Evolutionary conservation across 148 eudicot genomes (phyloP).

Genomic region (Amaranthus cruentus): DNA sequence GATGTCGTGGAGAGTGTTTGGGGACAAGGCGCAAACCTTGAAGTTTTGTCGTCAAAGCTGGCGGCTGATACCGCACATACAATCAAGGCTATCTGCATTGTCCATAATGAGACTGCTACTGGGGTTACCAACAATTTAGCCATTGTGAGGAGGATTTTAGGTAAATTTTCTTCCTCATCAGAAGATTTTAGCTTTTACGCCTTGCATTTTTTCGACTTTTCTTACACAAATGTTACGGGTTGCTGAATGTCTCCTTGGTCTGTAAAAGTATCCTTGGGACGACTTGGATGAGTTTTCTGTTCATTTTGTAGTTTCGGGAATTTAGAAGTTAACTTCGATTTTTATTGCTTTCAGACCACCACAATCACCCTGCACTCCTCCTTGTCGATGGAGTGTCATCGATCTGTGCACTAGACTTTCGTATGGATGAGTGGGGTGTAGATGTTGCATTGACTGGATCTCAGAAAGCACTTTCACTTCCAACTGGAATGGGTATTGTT

Average conservation of each 20-base stretch:
- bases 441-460: conserved; percentile 99
- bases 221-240: background rate
- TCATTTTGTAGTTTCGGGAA: background rate
- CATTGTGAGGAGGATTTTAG: conserved; percentile 79
- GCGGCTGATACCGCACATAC: conserved; percentile 74
- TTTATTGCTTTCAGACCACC: conserved; percentile 57
- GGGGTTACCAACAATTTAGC: conserved; percentile 99
- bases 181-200: background rate
- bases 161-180: conserved; percentile 28
- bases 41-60: conserved; percentile 74
- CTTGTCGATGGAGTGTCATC: conserved; percentile 98
- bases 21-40: conserved; percentile 93
- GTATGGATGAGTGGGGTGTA: conserved; percentile 98
- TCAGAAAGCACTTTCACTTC: conserved; percentile 95
- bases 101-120: conserved; percentile 98
- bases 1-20: conserved; percentile 96
- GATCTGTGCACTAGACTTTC: conserved; percentile 92
- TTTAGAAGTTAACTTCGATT: background rate
- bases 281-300: background rate
- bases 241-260: background rate
- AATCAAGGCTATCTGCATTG: conserved; percentile 94
- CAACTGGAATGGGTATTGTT: conserved; percentile 88
- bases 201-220: background rate
- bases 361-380: conserved; percentile 89
- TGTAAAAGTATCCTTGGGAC: background rate